Base-by-base conservation (phyloP, 2,329 filamentous ascomycete species). In the Cryoendolithus antarcticus region DNA sequence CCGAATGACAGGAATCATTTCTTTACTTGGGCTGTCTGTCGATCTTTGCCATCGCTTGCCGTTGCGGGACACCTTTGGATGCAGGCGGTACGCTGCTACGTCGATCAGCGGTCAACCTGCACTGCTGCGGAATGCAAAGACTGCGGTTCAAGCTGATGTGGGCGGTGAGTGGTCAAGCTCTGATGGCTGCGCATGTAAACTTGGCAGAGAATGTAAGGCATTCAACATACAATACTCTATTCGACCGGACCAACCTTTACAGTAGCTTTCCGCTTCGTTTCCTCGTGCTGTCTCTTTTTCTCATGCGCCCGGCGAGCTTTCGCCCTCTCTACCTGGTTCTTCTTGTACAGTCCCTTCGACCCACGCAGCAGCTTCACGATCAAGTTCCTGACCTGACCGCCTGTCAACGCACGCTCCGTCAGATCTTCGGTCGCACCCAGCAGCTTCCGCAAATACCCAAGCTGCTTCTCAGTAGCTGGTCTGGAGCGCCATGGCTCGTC, bases 361-460 rank as follows among this genome's bases (percentile, higher is more conserved):
- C 89, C 89, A 56, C 91, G 82, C 58, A 81, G 89, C 44, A 94
- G 56, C 60, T 93, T 93, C 6, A 85, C 93, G 47, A 96, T 93
- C 81, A 93, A 88, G 57, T 95, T 88, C 4, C 72, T 72, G 4
- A 86, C 88, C 55, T 76, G 77, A 6, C 89, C 89, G 55, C 88
- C 91, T 9, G 74, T 86, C 42, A 93, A 52, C 21, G 77, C 70
- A 0, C 63, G 62, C 0, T 61, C 50, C 2, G 63, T 69, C 37
- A 86, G 54, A 38, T 71, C 64, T 21, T 77, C 64, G n/a, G 67
- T 61, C 38, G 71, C 62, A 1, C 61, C 61, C 6, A 79, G 68
- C 3, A 79, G 53, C 52, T 76, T 81, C 53, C 86, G 86, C 38
- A 91, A 58, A 40, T 82, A 80, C 29, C 71, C 65, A 1, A 93